phyloP scores from a whole-genome alignment of 2,329 filamentous ascomycete genomes.

The Paecilomyces formosus region DNA sequence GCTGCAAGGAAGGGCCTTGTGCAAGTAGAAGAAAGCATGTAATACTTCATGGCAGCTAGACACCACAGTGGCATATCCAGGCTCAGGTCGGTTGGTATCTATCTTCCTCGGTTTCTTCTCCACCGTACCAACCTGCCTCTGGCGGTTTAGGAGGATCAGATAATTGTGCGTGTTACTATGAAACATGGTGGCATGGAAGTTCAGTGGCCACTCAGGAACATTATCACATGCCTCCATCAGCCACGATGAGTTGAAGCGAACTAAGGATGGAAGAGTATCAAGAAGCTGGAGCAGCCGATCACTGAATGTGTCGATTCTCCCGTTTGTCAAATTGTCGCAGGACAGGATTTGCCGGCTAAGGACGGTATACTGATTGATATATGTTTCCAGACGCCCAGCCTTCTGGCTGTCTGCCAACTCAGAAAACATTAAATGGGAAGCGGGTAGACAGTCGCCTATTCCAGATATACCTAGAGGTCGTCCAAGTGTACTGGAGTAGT shows the following conservation, averaged over 20 bases:
- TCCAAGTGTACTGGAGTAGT: constrained; percentile 1
- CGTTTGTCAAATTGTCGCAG: constrained; percentile 1
- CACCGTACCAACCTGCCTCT: background rate
- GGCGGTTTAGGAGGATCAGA: constrained; percentile 3
- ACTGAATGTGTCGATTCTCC: constrained; percentile 1
- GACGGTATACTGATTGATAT: background rate
- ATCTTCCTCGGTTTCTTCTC: background rate
- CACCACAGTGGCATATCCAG: constrained; percentile 1
- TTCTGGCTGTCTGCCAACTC: background rate
- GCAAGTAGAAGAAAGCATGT: background rate
- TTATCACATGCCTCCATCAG: background rate
- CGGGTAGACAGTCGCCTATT: background rate
- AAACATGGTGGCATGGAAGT: constrained; percentile 1
- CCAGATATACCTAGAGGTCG: constrained; percentile 3
- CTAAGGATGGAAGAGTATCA: background rate
- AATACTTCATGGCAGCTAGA: constrained; percentile 1
- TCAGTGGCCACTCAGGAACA: constrained; percentile 1
- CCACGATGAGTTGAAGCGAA: constrained; percentile 1
- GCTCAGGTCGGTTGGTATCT: background rate
- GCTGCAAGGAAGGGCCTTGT: background rate
- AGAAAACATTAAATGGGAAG: background rate
- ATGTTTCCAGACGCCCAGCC: background rate
- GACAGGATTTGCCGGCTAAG: constrained; percentile 1
- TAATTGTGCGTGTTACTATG: constrained; percentile 2
- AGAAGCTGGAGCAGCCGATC: background rate